These are phyloP conservation scores for Eucalyptus pauciflora DNA, from an alignment of 345 rosid species.

Conservation along the genomic window DNA sequence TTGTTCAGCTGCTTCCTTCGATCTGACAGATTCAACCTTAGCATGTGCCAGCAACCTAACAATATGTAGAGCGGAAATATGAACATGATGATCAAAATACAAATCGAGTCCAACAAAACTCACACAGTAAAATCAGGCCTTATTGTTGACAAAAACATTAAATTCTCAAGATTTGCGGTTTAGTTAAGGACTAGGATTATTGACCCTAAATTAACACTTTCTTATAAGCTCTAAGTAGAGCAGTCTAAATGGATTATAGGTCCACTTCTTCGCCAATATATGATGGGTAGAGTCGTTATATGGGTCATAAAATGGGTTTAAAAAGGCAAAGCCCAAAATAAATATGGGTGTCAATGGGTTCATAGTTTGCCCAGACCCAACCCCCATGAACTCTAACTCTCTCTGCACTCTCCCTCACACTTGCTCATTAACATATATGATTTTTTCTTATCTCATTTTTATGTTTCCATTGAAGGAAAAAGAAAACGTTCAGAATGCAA, in stretches of 20 bases:
- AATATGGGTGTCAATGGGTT: background rate
- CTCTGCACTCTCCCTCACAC: background rate
- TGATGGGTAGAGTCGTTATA: background rate
- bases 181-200: background rate
- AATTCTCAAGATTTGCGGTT: background rate
- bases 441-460: background rate
- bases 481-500: background rate
- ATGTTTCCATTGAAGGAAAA: background rate
- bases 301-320: background rate
- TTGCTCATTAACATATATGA: background rate
- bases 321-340: background rate
- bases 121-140: background rate
- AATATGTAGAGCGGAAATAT: background rate
- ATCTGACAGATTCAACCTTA: slow-evolving; percentile 85
- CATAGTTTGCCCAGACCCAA: background rate
- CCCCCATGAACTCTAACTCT: background rate
- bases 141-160: background rate
- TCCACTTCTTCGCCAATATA: background rate
- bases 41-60: slow-evolving; percentile 98
- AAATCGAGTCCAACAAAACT: background rate
- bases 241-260: background rate
- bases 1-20: slow-evolving; percentile 91
- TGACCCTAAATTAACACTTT: background rate
- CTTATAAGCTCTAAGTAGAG: background rate
- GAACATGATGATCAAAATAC: background rate